Percentiles rank a stretch among this genome's conserved stretches.
Evolutionary conservation across 257 asterid species (phyloP).

Genomic region (Solanum bulbocastanum): DNA sequence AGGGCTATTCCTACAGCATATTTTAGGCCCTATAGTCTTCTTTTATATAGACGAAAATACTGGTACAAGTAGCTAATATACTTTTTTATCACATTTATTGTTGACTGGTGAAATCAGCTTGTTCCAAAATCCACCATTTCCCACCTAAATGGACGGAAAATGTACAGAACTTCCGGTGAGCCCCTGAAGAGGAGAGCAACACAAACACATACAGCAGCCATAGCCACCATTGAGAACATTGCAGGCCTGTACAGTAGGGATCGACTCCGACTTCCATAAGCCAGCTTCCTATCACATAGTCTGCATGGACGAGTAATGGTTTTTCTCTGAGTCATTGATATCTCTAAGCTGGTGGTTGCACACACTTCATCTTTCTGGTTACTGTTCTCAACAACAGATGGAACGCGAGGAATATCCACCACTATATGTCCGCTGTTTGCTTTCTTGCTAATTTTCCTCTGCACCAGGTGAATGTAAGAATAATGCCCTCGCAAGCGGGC

Average conservation of each 20-base stretch:
- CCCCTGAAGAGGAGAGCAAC: slow-evolving; percentile 75
- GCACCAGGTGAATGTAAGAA: slow-evolving; percentile 62
- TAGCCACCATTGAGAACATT: slow-evolving; percentile 67
- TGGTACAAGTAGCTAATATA: slow-evolving; percentile 1
- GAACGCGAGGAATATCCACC: slow-evolving; percentile 34
- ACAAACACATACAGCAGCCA: slow-evolving; percentile 80
- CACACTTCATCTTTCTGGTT: slow-evolving; percentile 32
- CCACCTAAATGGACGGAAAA: slow-evolving; percentile 75
- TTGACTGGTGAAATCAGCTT: slow-evolving; percentile 16
- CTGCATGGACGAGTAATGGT: slow-evolving; percentile 30
- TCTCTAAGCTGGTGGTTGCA: slow-evolving; percentile 29
- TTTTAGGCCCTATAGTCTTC: slow-evolving; percentile 14
- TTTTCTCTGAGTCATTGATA: slow-evolving; percentile 8
- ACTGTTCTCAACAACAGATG: slow-evolving; percentile 14
- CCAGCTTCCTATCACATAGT: slow-evolving; percentile 29
- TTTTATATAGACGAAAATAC: slow-evolving; percentile 13
- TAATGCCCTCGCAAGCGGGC: slow-evolving; percentile 78
- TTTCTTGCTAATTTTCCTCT: slow-evolving; percentile 52
- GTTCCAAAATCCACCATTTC: slow-evolving; percentile 74
- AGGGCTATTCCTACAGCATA: slow-evolving; percentile 11
- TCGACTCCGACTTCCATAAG: slow-evolving; percentile 23
- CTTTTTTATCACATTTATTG: slow-evolving; percentile 1
- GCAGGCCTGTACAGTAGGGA: slow-evolving; percentile 54
- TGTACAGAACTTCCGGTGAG: slow-evolving; percentile 46
- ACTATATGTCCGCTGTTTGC: slow-evolving; percentile 33